phyloP scores from a whole-genome alignment of 2,329 filamentous ascomycete species.

The Talaromyces atroroseus region DNA sequence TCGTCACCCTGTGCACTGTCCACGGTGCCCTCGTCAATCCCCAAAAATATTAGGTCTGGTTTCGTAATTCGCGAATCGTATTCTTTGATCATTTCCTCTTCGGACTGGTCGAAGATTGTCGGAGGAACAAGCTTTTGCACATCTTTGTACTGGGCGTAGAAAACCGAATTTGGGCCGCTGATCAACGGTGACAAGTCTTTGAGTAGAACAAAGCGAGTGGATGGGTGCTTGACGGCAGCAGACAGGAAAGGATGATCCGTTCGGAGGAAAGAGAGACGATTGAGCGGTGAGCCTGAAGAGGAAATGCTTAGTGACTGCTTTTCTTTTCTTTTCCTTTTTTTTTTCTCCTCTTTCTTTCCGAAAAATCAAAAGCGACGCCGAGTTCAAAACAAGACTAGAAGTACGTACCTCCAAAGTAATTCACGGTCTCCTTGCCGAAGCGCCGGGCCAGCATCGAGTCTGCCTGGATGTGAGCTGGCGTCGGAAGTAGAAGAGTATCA shows the following conservation, averaged over 20 bases:
- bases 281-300: constrained; percentile 42
- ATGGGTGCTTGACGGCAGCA: constrained; percentile 43
- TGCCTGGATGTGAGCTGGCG: constrained; percentile 53
- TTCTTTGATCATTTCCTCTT: constrained; percentile 65
- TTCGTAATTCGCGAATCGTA: constrained; percentile 66
- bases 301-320: not conserved
- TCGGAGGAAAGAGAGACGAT: constrained; percentile 47
- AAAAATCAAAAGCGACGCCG: not conserved
- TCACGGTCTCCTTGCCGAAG: constrained; percentile 47
- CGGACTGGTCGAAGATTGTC: constrained; percentile 64
- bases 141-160: constrained; percentile 63
- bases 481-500: constrained; percentile 42
- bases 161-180: constrained; percentile 55
- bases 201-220: constrained; percentile 65
- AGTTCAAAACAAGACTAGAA: not conserved
- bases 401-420: constrained; percentile 48
- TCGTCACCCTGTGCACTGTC: constrained; percentile 33
- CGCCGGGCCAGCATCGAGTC: constrained; percentile 51
- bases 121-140: constrained; percentile 64
- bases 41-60: constrained; percentile 77
- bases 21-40: constrained; percentile 59
- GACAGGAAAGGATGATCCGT: constrained; percentile 44
- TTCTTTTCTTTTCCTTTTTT: not conserved
- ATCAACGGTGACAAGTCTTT: constrained; percentile 72
- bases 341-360: not conserved